Evolutionary conservation across 2,329 filamentous ascomycete genomes (phyloP), one percentile per base, ranked within the genome.

Genomic region (Sclerotinia nivalis): DNA sequence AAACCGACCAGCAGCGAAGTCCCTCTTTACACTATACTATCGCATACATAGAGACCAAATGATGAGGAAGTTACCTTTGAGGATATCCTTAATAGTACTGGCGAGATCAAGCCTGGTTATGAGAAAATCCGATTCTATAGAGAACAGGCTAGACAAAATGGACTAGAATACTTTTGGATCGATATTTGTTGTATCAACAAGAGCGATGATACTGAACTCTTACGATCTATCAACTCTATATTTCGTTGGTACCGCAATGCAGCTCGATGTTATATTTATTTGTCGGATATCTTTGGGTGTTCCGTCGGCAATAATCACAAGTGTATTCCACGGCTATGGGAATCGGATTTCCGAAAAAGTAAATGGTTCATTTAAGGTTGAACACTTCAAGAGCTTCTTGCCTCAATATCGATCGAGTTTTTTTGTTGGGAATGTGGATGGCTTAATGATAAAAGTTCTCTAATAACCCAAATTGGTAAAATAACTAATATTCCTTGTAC

Each of bases 111-210:
- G 31, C 2, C 28, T 20, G 66, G 55, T 6, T 68, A 61, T 25
- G 40, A 40, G 25, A 60, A 68, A 31, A 68, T 61, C 40, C 28
- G 6, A 4, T 59, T 60, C 20, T 59, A 43, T 7, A 28, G 40
- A 28, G 54, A 61, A 37, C 66, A 68, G 28, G 66, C 66, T 37
- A 18, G 18, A 40, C 54, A 31, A 34, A 43, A 68, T 60, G 66
- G 55, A 2, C 25, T 68, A n/a, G n/a, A 10, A 25, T 59, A 61
- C n/a, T 52, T 37, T 15, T 60, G 54, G 40, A 28, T 68, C 15
- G 66, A 68, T 31, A 68, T 45, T 20, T 60, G 43, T 31, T 68
- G 56, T 40, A 68, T 68, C 45, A 22, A 68, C 22, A 68, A 60
- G 9, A 60, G 28, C 20, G 25, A 20, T 22, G n/a, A 31, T 40